Evolutionary conservation across 306 rosid species (phyloP).

Genomic region (Boehmeria nivea): DNA sequence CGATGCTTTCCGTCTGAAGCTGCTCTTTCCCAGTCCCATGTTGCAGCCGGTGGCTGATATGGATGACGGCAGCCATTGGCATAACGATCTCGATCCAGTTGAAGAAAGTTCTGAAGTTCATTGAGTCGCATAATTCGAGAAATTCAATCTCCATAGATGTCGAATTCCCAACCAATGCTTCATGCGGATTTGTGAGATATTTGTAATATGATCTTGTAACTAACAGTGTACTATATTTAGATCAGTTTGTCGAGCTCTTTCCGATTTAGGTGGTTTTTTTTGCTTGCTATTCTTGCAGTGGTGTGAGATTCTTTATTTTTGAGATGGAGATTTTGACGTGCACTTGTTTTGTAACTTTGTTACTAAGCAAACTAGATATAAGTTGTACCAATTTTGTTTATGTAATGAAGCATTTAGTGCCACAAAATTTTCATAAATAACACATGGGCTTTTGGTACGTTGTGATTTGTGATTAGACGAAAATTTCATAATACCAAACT

Average conservation of each 20-base stretch:
- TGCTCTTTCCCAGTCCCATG: slow-evolving; percentile 55
- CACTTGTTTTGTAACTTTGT: background rate
- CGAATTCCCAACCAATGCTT: too few relatives aligned
- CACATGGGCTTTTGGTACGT: too few relatives aligned
- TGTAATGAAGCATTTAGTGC: too few relatives aligned
- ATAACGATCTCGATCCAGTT: background rate
- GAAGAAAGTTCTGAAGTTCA: slow-evolving; percentile 8
- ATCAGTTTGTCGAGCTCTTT: background rate
- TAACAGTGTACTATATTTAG: background rate
- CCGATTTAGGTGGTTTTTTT: background rate
- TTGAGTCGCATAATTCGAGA: background rate
- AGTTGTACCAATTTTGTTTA: too few relatives aligned
- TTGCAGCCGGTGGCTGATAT: slow-evolving; percentile 22
- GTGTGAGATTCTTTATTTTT: too few relatives aligned
- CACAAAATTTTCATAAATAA: too few relatives aligned
- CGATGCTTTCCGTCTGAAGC: slow-evolving; percentile 93
- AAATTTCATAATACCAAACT: too few relatives aligned
- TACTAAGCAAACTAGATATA: too few relatives aligned
- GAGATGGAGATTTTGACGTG: background rate
- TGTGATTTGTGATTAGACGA: too few relatives aligned
- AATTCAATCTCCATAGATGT: background rate
- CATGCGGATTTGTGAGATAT: background rate
- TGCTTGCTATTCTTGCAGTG: too few relatives aligned
- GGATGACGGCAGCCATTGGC: slow-evolving; percentile 11
- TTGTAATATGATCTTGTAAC: background rate